Base-by-base conservation (phyloP, 495 filamentous ascomycete genomes). In the Rostrohypoxylon terebratum region DNA sequence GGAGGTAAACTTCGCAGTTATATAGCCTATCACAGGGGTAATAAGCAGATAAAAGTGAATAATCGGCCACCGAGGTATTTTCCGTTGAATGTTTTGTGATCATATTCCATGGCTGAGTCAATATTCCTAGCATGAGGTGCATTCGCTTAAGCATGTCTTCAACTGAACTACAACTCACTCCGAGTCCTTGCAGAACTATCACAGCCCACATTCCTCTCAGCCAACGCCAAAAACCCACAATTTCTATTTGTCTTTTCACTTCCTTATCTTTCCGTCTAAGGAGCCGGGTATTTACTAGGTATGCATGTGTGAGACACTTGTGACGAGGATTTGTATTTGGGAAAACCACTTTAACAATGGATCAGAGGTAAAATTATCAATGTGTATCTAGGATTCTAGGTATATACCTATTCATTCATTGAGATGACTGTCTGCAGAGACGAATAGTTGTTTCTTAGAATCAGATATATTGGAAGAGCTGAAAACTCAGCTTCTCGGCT, bases 131-230 rank as follows among this genome's bases (percentile, higher is more conserved):
- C 18, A 1, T n/a, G 20, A 45, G 42, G 42, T 20, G 16, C 42
- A 45, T 45, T 45, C 42, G 42, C 42, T 45, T 45, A 45, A 45
- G 42, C 42, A 45, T 45, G 42, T 45, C 42, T 45, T 45, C 4
- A 20, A 45, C n/a, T 45, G 5, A n/a, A 6, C 40, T 44, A 11
- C 40, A 16, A 44, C 40, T 44, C 40, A 20, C 42, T 45, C 36
- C 36, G 42, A 18, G n/a, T 45, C 42, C n/a, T 42, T 14, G 38
- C n/a, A 20, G 42, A 4, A 45, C n/a, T 45, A 45, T 45, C 8
- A 45, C n/a, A 45, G 8, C 16, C 42, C 42, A n/a, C 18, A 16
- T 20, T 45, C 18, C 42, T 6, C 18, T 13, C n/a, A 45, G 20
- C 8, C 4, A 45, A 45, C 8, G 42, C 16, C 4, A 45, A 3